phyloP scores from a whole-genome alignment of 768 basidiomycete genomes.

The Pleurotus tuoliensis region DNA sequence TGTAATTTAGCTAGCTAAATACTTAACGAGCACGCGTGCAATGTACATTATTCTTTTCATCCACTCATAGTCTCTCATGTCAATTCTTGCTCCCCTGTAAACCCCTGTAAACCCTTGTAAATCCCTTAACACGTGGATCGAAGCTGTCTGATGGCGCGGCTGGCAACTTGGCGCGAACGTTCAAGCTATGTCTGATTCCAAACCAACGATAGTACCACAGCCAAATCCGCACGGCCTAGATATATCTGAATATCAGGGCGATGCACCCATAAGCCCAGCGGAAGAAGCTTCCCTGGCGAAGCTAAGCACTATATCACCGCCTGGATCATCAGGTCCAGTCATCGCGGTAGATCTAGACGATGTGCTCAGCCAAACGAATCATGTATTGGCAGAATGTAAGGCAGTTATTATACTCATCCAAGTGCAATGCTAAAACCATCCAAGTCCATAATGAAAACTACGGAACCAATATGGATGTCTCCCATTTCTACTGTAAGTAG shows the following conservation, averaged over 20 bases:
- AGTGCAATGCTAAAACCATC: background rate
- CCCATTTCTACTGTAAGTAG: conserved; percentile 58
- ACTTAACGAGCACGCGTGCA: background rate
- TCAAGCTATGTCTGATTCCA: no score
- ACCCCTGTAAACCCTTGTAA: no score
- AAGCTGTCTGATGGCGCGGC: no score
- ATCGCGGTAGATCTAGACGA: conserved; percentile 70
- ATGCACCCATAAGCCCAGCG: background rate
- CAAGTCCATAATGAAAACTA: conserved; percentile 66
- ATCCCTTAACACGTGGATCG: no score
- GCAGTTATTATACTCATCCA: background rate
- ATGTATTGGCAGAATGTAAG: conserved; percentile 53
- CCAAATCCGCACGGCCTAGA: conserved; percentile 2
- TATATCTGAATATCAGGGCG: conserved; percentile 3
- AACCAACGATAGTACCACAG: no score
- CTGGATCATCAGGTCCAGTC: conserved; percentile 28
- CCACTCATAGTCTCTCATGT: no score
- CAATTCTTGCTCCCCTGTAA: no score
- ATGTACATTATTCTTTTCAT: background rate
- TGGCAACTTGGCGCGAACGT: no score
- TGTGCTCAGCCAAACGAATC: conserved; percentile 63
- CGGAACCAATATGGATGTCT: conserved; percentile 51
- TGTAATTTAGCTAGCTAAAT: conserved; percentile 10
- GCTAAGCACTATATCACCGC: conserved; percentile 15
- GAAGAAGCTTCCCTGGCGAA: background rate